Base-by-base conservation (phyloP, 345 rosid species). In the Syzygium aqueum region DNA sequence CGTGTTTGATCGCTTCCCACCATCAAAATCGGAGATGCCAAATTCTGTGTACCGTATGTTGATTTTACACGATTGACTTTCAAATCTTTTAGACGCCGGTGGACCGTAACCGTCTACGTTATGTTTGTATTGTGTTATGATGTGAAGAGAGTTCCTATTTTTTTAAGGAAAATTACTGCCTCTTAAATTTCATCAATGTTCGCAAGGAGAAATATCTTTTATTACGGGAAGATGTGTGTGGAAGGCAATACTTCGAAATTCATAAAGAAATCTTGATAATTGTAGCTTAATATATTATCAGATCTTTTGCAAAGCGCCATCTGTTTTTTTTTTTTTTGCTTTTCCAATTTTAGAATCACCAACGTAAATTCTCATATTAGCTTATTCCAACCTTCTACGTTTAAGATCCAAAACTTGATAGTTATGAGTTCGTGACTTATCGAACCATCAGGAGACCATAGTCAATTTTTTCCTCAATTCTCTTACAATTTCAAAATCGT, bases 21-120 rank as follows among this genome's bases (percentile, higher is more conserved):
- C n/a, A 2, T 0, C 63, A 0, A 25, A 8, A 57, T 57, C 0
- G 12, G 0, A 25, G 65, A 25, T 25, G n/a, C 33, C 13, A 61
- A 61, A 61, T 27, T 27, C 3, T 1, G 8, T 13, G 2, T 53
- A 6, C 13, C 10, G n/a, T 14, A 1, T 63, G 19, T 3, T 14
- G n/a, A 67, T 67, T 67, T 3, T 33, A 8, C 13, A 0, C 8
- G 17, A 10, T 33, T 1, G 8, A 67, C 25, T 8, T 67, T 30
- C 16, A 67, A 16, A 16, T 1, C 78, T 67, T 33, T 67, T 0
- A 9, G 13, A 67, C 5, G 13, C 3, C 9, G 1, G 2, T 8
- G 14, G 37, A 30, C 3, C 23, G 3, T 9, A 19, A 23, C 19
- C 43, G 0, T 21, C 3, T 33, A 33, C 43, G 2, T 33, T 33